These are phyloP conservation scores for Capsicum rhomboideum DNA, from an alignment of 257 asterid species.

Conservation along the genomic window DNA sequence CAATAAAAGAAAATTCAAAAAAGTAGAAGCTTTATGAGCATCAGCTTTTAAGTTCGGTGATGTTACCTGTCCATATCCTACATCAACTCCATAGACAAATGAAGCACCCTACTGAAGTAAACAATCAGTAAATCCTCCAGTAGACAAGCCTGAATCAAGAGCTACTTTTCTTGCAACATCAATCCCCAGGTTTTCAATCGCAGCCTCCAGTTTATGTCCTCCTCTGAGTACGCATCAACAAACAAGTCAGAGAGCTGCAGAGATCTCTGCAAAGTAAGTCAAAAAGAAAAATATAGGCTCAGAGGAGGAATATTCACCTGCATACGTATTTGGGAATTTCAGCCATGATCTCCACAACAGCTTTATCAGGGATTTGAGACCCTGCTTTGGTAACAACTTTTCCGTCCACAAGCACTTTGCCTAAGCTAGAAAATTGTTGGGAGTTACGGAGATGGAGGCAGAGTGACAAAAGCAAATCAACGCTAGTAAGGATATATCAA, in stretches of 20 bases:
- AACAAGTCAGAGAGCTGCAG: background rate
- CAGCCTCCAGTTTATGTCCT: constrained; percentile 94
- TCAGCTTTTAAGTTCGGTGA: background rate
- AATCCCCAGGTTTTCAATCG: constrained; percentile 72
- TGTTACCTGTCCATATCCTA: constrained; percentile 92
- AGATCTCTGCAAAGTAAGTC: background rate
- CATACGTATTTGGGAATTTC: constrained; percentile 98
- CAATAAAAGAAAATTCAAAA: background rate
- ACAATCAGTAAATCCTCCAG: constrained; percentile 99
- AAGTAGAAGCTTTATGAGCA: background rate
- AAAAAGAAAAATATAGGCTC: constrained; percentile 1
- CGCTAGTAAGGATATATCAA: background rate
- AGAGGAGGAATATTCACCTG: constrained; percentile 70
- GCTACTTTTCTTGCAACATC: constrained; percentile 84
- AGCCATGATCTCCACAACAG: constrained; percentile 85
- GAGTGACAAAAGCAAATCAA: background rate
- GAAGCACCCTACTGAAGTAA: constrained; percentile 94
- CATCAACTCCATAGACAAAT: constrained; percentile 96
- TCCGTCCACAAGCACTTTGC: constrained; percentile 93
- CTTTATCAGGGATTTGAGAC: constrained; percentile 74
- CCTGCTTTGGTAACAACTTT: constrained; percentile 87
- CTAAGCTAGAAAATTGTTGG: constrained; percentile 24
- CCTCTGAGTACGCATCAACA: constrained; percentile 46
- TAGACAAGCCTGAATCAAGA: constrained; percentile 99
- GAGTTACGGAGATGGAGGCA: background rate